Base-by-base conservation (phyloP, 148 eudicot species). In the Camellia lanceoleosa region DNA sequence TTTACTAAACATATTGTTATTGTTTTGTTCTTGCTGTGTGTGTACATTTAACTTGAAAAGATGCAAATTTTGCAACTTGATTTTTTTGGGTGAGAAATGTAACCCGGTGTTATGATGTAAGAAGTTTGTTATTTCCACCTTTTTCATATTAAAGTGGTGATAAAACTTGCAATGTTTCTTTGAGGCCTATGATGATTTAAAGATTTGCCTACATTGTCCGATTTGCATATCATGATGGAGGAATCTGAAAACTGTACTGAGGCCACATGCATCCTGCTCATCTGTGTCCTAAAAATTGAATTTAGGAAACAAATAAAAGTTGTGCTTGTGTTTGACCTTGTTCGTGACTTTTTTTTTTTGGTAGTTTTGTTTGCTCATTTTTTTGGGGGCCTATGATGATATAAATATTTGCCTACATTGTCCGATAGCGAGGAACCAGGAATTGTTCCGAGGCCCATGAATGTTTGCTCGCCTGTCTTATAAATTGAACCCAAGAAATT, bases 141-240 rank as follows among this genome's bases (percentile, higher is more conserved):
- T 4, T 8, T 69, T 55, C 12, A 66, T 30, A 66, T 18, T 66
- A 41, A 66, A 30, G 70, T 5, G 38, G 5, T 12, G 15, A 4
- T 63, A 3, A 20, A 20, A 8, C 18, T 63, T 63, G 3, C 23
- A 0, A 7, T 44, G 2, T 30, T 41, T 49, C 20, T 15, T 38
- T 74, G 63, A 14, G 77, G 74, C 74, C 74, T 71, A 71, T 71
- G 74, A 71, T 71, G 74, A 64, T 51, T 19, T 64, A 64, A 64
- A 14, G 10, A 43, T 78, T 83, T 80, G 90, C 86, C 83, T 87
- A 83, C 88, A 79, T 87, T 83, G 85, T 80, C 78, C 79, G 85
- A 84, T 61, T 30, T 5, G 59, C 42, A 30, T 30, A 30, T 30
- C 38, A 79, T 79, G 81, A 79, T 47, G 41, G 74, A 43, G 63